Base-by-base conservation (phyloP, 2,329 filamentous ascomycete species). In the Cytospora leucostoma region DNA sequence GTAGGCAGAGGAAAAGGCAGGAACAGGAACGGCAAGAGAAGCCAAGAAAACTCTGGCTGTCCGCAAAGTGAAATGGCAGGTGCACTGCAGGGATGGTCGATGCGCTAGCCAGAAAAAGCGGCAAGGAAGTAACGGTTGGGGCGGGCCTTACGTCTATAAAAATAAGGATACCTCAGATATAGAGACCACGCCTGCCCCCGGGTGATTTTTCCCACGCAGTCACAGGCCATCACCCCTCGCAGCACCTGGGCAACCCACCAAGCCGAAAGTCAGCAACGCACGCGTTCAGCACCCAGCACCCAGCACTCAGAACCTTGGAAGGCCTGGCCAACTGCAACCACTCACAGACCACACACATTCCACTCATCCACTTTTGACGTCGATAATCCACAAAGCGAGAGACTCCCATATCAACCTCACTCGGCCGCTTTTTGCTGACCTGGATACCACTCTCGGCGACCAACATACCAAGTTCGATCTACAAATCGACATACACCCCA, bases 131-230 rank as follows among this genome's bases (percentile, higher is more conserved):
- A 55, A 61, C 59, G 51, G 40, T 61, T 61, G 59, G 59, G 59
- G 59, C 51, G 40, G 58, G 63, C 50, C 63, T 56, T 59, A 55
- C 51, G 63, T 62, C 61, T 65, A 65, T 65, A 62, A 62, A 65
- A 65, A 65, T 57, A 65, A 59, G 58, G 56, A 57, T 54, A 58
- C 63, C 63, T 65, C 51, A 60, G 63, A 65, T 65, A 65, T 62
- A 60, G 62, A 65, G 63, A 59, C 63, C 60, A 57, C 59, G 44
- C 63, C 61, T 57, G 59, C 63, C 59, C 62, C 58, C 55, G 49
- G 59, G 61, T 58, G 63, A 55, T 62, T 65, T 64, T 59, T 65
- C 63, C 56, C 63, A 65, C 63, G 55, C 44, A 49, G 55, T 51
- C 61, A 57, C 58, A 59, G 58, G 44, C 61, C 59, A 53, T 53